These are phyloP conservation scores for Trametes gibbosa DNA, from an alignment of 768 basidiomycete genomes.

Conservation along the genomic window DNA sequence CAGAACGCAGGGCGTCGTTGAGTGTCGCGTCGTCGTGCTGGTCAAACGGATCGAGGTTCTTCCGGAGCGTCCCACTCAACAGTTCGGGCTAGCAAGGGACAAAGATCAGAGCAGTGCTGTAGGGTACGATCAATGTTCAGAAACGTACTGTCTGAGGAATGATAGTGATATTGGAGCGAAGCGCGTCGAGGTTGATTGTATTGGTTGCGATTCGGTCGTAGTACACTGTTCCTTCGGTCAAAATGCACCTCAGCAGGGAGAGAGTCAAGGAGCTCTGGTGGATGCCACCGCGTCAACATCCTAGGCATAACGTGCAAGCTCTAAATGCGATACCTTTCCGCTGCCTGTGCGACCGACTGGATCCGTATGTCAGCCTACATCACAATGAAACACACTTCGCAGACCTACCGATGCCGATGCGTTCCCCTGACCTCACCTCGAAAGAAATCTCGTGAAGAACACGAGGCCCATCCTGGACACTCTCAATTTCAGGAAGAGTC, in stretches of 20 bases:
- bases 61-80: conserved; percentile 51
- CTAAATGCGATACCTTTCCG: conserved; percentile 36
- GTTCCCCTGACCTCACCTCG: conserved; percentile 48
- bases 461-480: conserved; percentile 40
- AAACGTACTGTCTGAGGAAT: conserved; percentile 52
- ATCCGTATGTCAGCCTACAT: not conserved
- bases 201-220: conserved; percentile 47
- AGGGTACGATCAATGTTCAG: not conserved
- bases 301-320: not conserved
- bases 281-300: not conserved
- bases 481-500: conserved; percentile 10
- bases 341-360: conserved; percentile 53
- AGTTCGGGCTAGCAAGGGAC: conserved; percentile 39
- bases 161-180: conserved; percentile 53
- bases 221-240: conserved; percentile 45
- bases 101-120: not conserved
- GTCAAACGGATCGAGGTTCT: conserved; percentile 57
- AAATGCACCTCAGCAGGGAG: conserved; percentile 52
- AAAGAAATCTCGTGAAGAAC: conserved; percentile 50
- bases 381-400: not conserved
- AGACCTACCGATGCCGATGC: conserved; percentile 36
- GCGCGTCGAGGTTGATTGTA: conserved; percentile 47
- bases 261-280: conserved; percentile 45
- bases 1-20: conserved; percentile 46
- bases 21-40: conserved; percentile 51